These are phyloP conservation scores for Carex myosuroides DNA, from an alignment of 176 grass and related monocot genomes.

Conservation along the genomic window DNA sequence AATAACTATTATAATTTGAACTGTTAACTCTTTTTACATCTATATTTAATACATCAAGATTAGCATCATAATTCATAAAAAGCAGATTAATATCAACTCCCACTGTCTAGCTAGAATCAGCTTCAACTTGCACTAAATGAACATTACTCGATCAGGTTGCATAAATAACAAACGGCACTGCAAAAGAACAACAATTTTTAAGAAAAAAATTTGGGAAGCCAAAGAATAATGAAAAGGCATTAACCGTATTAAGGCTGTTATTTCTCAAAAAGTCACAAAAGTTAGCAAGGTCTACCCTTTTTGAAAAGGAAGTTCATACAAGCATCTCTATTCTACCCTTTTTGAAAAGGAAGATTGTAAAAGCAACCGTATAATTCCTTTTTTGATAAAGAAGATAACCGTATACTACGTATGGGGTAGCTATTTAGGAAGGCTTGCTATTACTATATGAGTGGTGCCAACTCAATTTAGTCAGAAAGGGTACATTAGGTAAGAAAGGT, in stretches of 20 bases:
- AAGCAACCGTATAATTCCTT: neutral
- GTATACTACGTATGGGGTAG: too few species aligned
- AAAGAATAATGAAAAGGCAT: neutral
- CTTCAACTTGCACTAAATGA: neutral
- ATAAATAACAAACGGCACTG: constrained; percentile 58
- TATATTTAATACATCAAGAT: neutral
- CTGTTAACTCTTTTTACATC: neutral
- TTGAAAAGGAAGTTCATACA: neutral
- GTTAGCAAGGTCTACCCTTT: neutral
- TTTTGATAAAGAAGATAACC: neutral
- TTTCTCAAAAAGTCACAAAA: neutral
- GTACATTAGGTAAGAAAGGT: neutral
- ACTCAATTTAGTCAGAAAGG: neutral
- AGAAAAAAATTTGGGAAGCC: neutral
- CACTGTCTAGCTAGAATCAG: neutral
- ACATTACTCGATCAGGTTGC: constrained; percentile 23
- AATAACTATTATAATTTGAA: neutral
- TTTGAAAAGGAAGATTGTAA: neutral
- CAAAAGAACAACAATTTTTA: constrained; percentile 24
- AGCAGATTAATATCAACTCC: neutral
- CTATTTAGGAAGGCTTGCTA: neutral
- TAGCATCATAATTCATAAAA: neutral
- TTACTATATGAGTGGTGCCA: neutral
- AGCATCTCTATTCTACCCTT: neutral
- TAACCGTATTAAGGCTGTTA: neutral